Percentiles rank a stretch among this genome's conserved stretches.
phyloP scores from a whole-genome alignment of 1,284 basidiomycete species.

The Tranzscheliella williamsii region DNA sequence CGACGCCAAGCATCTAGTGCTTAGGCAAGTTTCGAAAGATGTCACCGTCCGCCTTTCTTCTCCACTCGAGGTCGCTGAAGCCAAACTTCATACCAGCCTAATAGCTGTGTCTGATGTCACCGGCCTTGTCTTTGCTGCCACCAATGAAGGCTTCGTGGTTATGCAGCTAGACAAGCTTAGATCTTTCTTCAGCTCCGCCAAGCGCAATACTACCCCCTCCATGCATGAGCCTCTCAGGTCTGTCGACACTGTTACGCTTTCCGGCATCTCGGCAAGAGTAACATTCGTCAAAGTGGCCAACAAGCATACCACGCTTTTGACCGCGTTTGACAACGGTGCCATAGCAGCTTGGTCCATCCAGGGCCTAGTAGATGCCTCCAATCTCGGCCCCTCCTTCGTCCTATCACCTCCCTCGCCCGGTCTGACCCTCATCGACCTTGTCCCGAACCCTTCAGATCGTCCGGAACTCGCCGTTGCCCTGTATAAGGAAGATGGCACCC shows the following conservation, averaged over 20 bases:
- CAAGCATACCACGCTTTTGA: conserved; percentile 17
- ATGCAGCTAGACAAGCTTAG: conserved; percentile 52
- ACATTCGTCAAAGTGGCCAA: conserved; percentile 41
- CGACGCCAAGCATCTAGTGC: conserved; percentile 63
- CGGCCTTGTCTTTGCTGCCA: conserved; percentile 62
- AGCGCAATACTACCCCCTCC: conserved; percentile 26
- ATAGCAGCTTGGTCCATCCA: conserved; percentile 41
- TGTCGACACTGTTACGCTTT: conserved; percentile 17
- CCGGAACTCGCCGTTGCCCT: conserved; percentile 61
- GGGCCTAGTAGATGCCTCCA: conserved; percentile 13
- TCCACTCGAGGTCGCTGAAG: conserved; percentile 36
- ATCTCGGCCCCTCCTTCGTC: conserved; percentile 27
- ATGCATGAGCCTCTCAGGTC: conserved; percentile 13
- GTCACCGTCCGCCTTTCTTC: conserved; percentile 53
- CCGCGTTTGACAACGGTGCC: conserved; percentile 40
- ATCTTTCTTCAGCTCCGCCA: conserved; percentile 27
- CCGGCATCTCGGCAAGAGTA: conserved; percentile 20
- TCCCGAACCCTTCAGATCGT: conserved; percentile 63
- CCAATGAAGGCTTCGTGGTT: conserved; percentile 57
- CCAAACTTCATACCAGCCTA: conserved; percentile 50
- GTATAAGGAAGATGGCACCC: conserved; percentile 55
- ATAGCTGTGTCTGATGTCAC: conserved; percentile 61
- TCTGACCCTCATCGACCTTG: conserved; percentile 43
- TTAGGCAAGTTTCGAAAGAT: conserved; percentile 52
- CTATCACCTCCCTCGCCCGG: conserved; percentile 31